Base-by-base conservation (phyloP, 108 stramenopile genomes). In the Pseudonitzschia pungens region DNA sequence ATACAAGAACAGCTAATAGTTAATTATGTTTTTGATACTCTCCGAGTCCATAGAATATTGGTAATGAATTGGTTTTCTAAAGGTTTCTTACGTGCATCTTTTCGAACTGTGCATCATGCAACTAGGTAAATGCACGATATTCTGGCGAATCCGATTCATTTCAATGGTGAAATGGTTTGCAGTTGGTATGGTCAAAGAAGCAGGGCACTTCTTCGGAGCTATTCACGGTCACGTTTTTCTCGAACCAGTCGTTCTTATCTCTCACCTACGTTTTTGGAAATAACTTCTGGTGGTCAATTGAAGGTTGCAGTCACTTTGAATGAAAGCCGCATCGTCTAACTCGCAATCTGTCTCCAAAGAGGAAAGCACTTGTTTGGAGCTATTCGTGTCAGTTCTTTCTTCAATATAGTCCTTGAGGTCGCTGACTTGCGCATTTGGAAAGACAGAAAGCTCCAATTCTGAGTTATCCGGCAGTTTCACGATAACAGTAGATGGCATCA, bases 401-500 rank as follows among this genome's bases (percentile, higher is more conserved):
- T 44, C 65, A 21, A 67, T 28, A 16, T 15, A 67, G 44, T 45
- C 44, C 16, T 67, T 67, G 18, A 67, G 15, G 50, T 67, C 65
- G 24, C 36, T 22, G 26, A 67, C n/a, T 21, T 21, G 31, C 11
- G 65, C 21, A 26, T 26, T 26, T 26, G 65, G 65, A 40, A 48
- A 28, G 28, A 48, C 44, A 18, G 65, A 50, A 8, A 67, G 43
- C 18, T 45, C 27, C 65, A 67, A 26, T 28, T 44, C 42, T 3
- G 65, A 67, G 42, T 16, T 9, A 67, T 67, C 65, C 11, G 44
- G 65, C 65, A 67, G 36, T 48, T 15, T 48, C 12, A 67, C 48
- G 11, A 26, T 10, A 3, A 67, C 28, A 44, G 43, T 40, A 4
- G 65, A 40, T 2, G 44, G 44, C 24, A 28, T 22, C 21, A 48